Conservation (phyloP, 2,329 filamentous ascomycete genomes). For the Sodiomyces alkalinus region DNA sequence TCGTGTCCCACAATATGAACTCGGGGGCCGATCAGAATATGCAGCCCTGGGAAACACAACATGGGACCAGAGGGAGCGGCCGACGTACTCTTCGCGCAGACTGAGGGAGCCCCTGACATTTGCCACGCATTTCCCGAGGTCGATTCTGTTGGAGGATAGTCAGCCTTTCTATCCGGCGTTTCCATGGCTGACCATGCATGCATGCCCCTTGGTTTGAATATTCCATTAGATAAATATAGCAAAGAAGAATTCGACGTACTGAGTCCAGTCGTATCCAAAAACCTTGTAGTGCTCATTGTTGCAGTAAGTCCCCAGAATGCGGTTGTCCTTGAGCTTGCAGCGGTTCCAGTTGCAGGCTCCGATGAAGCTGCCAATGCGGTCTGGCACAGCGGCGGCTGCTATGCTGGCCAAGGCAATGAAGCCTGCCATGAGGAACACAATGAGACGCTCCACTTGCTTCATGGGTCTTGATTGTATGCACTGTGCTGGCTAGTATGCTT, state of each 20-base stretch:
- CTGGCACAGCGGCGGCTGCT: too few relatives aligned
- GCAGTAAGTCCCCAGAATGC: slow-evolving; percentile 2
- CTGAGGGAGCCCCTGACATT: slow-evolving; percentile 1
- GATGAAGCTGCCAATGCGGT: slow-evolving; percentile 1
- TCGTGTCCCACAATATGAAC: too few relatives aligned
- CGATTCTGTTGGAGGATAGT: background rate
- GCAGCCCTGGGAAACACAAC: background rate
- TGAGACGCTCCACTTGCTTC: background rate
- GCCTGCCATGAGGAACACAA: background rate
- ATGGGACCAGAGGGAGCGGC: background rate
- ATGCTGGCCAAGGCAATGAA: background rate
- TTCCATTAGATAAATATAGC: background rate
- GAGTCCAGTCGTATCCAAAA: slow-evolving; percentile 2
- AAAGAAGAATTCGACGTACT: background rate
- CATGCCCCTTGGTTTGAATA: too few relatives aligned
- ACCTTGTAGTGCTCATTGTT: background rate
- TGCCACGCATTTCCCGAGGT: slow-evolving; percentile 1
- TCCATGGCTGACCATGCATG: too few relatives aligned
- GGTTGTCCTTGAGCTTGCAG: slow-evolving; percentile 2
- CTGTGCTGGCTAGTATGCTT: background rate
- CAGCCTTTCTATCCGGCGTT: too few relatives aligned
- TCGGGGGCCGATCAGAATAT: too few relatives aligned
- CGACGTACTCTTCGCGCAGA: background rate
- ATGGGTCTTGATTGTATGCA: background rate
- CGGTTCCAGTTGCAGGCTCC: slow-evolving; percentile 1